Base-by-base conservation (phyloP, 1,284 basidiomycete species). In the Vanrija humicola region DNA sequence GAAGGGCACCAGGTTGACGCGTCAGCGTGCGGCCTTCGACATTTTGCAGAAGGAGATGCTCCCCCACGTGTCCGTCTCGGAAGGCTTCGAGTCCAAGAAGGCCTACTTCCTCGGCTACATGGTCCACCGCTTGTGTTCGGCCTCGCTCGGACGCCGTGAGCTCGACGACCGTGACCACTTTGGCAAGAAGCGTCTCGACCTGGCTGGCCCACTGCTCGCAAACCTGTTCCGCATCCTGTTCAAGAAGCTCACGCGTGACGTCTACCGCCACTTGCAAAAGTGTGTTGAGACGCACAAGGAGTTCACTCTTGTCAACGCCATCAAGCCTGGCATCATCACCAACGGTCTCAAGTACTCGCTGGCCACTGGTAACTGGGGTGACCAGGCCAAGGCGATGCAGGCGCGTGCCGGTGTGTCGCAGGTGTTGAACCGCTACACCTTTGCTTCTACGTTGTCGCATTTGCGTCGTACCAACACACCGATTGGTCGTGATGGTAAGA, bases 21-120 rank as follows among this genome's bases (percentile, higher is more conserved):
- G 96, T 77, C 88, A 97, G 62, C 86, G 91, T 48, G 97, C 98
- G 68, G 96, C 96, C 0, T 90, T 96, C 73, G 96, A 98, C 75
- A 98, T 98, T 68, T 73, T 99, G 51, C 94, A 98, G 77, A 98
- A 98, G 79, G 95, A 98, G 78, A 95, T 98, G 89, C 75, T 99
- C 46, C 96, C 96, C 0, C 96, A 98, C 73, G 87, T 99, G 26
- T 95, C 95, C 4, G 95, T 94, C 83, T 84, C 87, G 1, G 93
- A 96, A 74, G 94, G 94, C 9, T 94, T 92, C 38, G 91, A 96
- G 77, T 94, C 90, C 40, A 96, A 96, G 80, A 99, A 99, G 77
- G 96, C 96, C 3, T 98, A 94, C 78, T 99, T 98, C 83, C 93
- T 98, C 62, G 96, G 96, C n/a, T 98, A 98, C 78, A 99, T 99